Evolutionary conservation across 805 yeast species (phyloP).

Genomic region (Nakazawaea ishiwadae): DNA sequence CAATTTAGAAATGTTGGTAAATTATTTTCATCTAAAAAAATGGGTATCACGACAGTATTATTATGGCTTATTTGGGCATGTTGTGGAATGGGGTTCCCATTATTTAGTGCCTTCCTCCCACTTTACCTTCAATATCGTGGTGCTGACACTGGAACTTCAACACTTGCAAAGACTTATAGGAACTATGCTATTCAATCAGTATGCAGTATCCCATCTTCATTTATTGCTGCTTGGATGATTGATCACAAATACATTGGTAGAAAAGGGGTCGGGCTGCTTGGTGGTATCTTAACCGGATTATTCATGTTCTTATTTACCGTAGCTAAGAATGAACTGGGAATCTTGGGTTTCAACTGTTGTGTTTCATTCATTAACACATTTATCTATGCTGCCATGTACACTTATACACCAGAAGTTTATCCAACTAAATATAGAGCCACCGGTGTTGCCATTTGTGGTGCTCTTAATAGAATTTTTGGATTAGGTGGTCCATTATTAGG

Average conservation of each 20-base stretch:
- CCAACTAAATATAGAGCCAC: constrained; percentile 26
- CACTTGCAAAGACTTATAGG: constrained; percentile 29
- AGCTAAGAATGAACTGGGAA: constrained; percentile 32
- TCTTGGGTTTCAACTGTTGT: constrained; percentile 33
- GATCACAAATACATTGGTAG: constrained; percentile 28
- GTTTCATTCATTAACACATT: constrained; percentile 29
- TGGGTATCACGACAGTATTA: constrained; percentile 29
- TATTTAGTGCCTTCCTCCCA: constrained; percentile 32
- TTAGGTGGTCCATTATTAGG: constrained; percentile 26
- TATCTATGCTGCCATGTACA: constrained; percentile 34
- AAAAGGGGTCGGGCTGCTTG: constrained; percentile 28
- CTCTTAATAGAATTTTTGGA: constrained; percentile 29
- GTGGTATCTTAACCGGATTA: constrained; percentile 32
- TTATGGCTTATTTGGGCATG: constrained; percentile 35
- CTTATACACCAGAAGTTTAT: constrained; percentile 38
- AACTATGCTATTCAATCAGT: constrained; percentile 28
- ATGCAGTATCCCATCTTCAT: constrained; percentile 30
- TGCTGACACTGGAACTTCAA: constrained; percentile 22
- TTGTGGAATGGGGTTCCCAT: constrained; percentile 33
- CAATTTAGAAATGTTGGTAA: constrained; percentile 29
- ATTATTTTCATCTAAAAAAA: constrained; percentile 29
- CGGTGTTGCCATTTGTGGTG: constrained; percentile 21
- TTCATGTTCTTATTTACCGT: constrained; percentile 37
- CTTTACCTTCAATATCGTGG: constrained; percentile 30
- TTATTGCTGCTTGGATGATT: constrained; percentile 26